Base-by-base conservation (phyloP, 2,329 filamentous ascomycete species). In the Xylariomycetidae sp. region DNA sequence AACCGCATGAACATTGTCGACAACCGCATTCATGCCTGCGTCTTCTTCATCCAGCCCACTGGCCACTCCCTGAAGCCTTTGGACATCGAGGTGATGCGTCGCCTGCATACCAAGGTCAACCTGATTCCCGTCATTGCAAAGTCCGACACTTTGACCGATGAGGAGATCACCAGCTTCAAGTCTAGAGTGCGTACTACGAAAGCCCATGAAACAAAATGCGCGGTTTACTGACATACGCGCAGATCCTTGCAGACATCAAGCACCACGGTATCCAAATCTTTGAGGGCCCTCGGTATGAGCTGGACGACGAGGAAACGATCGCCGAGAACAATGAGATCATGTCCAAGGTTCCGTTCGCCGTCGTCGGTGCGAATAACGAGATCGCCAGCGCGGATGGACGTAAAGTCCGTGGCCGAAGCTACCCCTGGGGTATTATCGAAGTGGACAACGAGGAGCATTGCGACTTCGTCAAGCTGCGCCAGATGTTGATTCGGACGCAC, bases 1-100 rank as follows among this genome's bases (percentile, higher is more conserved):
- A 98, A 98, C 75, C 87, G 92, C 56, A 95, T 95, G 82, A 98
- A 98, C 76, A 96, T 96, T 63, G 84, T 98, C 44, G 92, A 98
- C 70, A 98, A 96, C 76, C 85, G 92, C 54, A 93, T 98, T 45
- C 92, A 98, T 57, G 92, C 92, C 36, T 96, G 93, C 56, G 92
- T 98, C 44, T 98, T 95, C 79, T 98, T 98, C 73, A 95, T 98
- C 55, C 90, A 98, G 70, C 92, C 92, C 48, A 98, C 92, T 19
- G 92, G 92, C 42, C 92, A 98, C 74, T 94, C 92, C 20, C 73
- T 98, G 57, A 98, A 98, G 81, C 92, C 92, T 44, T 74, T 98
- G 47, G 92, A 98, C 59, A 95, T 98, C 47, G 92, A 98, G 72
- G 92, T 98, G 47, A 98, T 98, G 92, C 89, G 90, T 66, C 84